Conservation (phyloP, 2,329 filamentous ascomycete genomes). For the Phaeophleospora eucalypticola region DNA sequence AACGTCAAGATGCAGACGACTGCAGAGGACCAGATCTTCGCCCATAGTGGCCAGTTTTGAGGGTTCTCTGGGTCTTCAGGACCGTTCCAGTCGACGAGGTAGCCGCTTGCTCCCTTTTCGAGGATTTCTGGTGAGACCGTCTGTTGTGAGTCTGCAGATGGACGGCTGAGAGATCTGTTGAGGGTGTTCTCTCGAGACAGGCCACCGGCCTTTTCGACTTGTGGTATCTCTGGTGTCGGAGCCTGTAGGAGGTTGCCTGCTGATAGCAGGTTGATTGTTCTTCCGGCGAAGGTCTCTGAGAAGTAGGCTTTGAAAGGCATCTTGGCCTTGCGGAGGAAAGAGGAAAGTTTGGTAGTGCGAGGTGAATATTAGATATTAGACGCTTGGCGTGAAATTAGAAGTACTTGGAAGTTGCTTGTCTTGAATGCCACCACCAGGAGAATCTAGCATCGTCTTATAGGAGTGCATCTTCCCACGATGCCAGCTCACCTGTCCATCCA, state of each 20-base stretch:
- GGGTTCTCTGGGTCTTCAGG: conserved; percentile 8
- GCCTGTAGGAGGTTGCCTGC: conserved; percentile 1
- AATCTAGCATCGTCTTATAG: no score
- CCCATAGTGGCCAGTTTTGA: conserved; percentile 35
- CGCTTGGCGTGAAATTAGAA: no score
- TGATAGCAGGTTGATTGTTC: conserved; percentile 6
- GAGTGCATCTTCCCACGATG: no score
- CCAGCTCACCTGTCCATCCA: no score
- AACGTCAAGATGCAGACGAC: conserved; percentile 48
- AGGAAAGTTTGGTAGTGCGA: no score
- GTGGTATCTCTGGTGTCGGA: conserved; percentile 2
- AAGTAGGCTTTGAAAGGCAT: conserved; percentile 2
- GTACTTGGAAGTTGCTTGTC: no score
- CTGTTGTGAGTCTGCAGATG: neutral
- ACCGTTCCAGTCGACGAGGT: conserved; percentile 5
- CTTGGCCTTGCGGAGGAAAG: no score
- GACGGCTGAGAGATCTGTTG: neutral
- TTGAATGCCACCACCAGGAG: no score
- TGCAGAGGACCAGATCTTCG: conserved; percentile 40
- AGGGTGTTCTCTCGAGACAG: neutral
- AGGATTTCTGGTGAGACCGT: neutral
- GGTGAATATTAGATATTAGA: no score
- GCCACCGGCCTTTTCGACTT: neutral
- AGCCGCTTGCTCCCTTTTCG: conserved; percentile 2
- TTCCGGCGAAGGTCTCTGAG: conserved; percentile 6